Percentiles rank a stretch among this genome's conserved stretches.
These are phyloP conservation scores for Lolium multiflorum DNA, from an alignment of 176 grass and related monocot genomes.

Conservation along the genomic window DNA sequence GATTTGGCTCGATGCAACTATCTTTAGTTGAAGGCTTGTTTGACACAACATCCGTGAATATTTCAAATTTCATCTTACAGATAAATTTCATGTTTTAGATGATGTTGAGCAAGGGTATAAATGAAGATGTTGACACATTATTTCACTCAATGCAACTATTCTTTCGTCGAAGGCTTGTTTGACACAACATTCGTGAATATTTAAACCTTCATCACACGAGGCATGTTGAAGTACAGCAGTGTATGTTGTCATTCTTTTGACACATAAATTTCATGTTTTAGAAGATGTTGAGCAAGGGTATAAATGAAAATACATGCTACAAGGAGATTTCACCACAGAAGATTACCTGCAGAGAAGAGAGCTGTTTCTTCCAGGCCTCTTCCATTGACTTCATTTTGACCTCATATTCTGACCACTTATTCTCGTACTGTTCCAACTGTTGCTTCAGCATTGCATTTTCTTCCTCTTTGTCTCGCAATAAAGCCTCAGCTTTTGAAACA, in stretches of 20 bases:
- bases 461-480: conserved; percentile 79
- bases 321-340: conserved; percentile 1
- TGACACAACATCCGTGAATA: not conserved
- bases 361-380: conserved; percentile 84
- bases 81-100: conserved; percentile 36
- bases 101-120: not conserved
- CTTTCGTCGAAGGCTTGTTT: not conserved
- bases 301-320: conserved; percentile 22
- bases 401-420: conserved; percentile 88
- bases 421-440: conserved; percentile 86
- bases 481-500: conserved; percentile 63
- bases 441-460: conserved; percentile 80
- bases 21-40: conserved; percentile 11
- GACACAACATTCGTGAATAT: not conserved
- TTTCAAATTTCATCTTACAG: conserved; percentile 2
- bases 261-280: conserved; percentile 32
- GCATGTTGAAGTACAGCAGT: not conserved
- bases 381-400: conserved; percentile 95
- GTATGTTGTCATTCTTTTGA: conserved; percentile 1
- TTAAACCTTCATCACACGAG: not conserved
- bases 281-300: not conserved
- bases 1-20: conserved; percentile 1
- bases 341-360: conserved; percentile 87
- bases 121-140: not conserved
- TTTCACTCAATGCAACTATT: conserved; percentile 13